Evolutionary conservation across 306 rosid species (phyloP), one percentile per base, ranked within the genome.

Genomic region (Cercis canadensis): DNA sequence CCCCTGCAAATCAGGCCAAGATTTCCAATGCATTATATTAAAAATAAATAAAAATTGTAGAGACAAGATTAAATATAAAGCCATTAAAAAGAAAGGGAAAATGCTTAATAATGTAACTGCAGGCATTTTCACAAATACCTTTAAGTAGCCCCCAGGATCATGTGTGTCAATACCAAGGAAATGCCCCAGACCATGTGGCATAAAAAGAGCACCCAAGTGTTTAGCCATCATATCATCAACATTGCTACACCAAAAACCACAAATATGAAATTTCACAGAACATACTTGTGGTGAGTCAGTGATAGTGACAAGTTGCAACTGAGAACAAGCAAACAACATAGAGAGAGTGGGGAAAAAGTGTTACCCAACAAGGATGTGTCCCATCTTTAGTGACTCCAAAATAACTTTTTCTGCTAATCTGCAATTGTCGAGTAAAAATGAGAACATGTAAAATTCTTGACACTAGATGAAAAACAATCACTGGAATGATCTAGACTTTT

Each of bases 121-220:
- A 54, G 12, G 65, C 32, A 84, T 29, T 60, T 7, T 19, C 45
- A 63, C 39, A 74, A 45, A 37, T 54, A 92, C 98, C 96, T 81
- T 77, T 50, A 83, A 61, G 85, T 88, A 92, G 82, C 98, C 98
- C n/a, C 98, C 98, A 45, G 97, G 93, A 77, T 92, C 98, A 77
- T 92, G 97, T 17, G 93, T 92, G 70, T 92, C 97, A 51, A 92
- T 40, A 58, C 98, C 98, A 85, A 92, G 98, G 69, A 92, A 85
- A 90, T 92, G 98, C 32, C 98, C 97, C 53, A 90, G 75, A 57
- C 98, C 98, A 63, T 92, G 97, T 37, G 98, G 96, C 98, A 92
- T 82, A 78, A 92, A 92, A 80, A 85, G 84, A 62, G 92, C 91
- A 81, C 98, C 93, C 65, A 90, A 54, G 77, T 78, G 80, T 57